Evolutionary conservation across 176 grass and related monocot genomes (phyloP).

Genomic region (Aegilops tauschii): DNA sequence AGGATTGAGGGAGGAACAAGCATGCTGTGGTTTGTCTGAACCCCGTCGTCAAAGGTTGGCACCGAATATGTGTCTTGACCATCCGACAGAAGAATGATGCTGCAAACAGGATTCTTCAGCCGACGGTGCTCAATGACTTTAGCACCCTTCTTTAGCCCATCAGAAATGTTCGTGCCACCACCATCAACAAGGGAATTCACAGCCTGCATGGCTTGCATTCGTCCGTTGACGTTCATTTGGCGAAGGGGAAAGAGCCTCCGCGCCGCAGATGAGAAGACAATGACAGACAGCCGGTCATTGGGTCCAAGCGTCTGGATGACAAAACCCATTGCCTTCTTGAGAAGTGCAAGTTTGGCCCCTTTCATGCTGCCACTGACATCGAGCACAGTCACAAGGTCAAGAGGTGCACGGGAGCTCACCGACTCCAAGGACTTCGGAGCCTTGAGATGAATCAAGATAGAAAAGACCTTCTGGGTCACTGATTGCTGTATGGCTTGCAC

Average conservation of each 20-base stretch:
- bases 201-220: slow-evolving; percentile 53
- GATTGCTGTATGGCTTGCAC: slow-evolving; percentile 48
- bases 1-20: slow-evolving; percentile 69
- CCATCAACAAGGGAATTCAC: slow-evolving; percentile 60
- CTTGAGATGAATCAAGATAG: slow-evolving; percentile 82
- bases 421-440: slow-evolving; percentile 51
- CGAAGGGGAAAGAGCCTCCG: slow-evolving; percentile 66
- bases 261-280: slow-evolving; percentile 72
- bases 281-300: slow-evolving; percentile 74
- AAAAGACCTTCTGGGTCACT: slow-evolving; percentile 43
- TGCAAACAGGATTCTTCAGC: slow-evolving; percentile 72
- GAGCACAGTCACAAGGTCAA: slow-evolving; percentile 91
- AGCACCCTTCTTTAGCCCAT: slow-evolving; percentile 63
- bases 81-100: slow-evolving; percentile 90
- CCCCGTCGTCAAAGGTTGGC: not conserved
- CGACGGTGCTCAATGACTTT: slow-evolving; percentile 72
- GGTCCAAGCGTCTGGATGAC: slow-evolving; percentile 86
- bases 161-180: slow-evolving; percentile 92
- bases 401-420: slow-evolving; percentile 52
- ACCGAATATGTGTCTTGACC: slow-evolving; percentile 78
- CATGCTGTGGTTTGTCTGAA: slow-evolving; percentile 32
- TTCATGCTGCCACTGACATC: slow-evolving; percentile 97
- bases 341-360: slow-evolving; percentile 71
- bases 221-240: slow-evolving; percentile 57
- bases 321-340: slow-evolving; percentile 84